These are phyloP conservation scores for Phytopythium sindhum DNA, from an alignment of 352 stramenopile genomes.

Conservation along the genomic window DNA sequence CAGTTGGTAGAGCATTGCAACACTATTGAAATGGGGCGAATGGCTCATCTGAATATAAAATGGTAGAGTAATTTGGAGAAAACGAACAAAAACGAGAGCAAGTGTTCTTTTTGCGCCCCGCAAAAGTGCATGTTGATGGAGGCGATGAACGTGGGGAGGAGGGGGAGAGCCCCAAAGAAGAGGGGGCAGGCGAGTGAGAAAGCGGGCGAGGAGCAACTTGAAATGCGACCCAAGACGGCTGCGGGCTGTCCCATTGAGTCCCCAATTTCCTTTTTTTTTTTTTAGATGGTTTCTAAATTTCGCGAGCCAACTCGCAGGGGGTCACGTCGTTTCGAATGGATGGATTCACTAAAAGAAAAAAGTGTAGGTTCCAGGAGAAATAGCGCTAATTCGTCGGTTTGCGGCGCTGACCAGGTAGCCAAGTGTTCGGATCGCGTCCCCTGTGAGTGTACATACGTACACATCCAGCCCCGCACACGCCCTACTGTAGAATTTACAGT, in stretches of 20 bases:
- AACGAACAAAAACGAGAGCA: not conserved
- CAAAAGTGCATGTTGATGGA: constrained; percentile 4
- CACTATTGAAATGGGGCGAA: not conserved
- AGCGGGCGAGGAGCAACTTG: too few relatives aligned
- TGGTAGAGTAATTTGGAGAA: not conserved
- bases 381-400: too few relatives aligned
- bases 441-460: too few relatives aligned
- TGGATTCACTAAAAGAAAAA: not conserved
- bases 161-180: too few relatives aligned
- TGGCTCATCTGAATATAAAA: not conserved
- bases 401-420: not conserved
- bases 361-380: not conserved
- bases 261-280: too few relatives aligned
- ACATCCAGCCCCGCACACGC: too few relatives aligned
- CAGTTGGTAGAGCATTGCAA: not conserved
- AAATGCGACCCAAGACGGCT: too few relatives aligned
- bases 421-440: not conserved
- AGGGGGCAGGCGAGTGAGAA: too few relatives aligned
- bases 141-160: not conserved
- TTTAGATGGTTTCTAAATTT: too few relatives aligned
- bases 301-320: too few relatives aligned
- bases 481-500: too few relatives aligned
- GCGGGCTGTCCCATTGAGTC: too few relatives aligned
- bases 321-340: not conserved
- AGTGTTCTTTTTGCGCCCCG: not conserved